A percentile compares a stretch with the other conserved stretches of the same genome.
Evolutionary conservation across 345 rosid genomes (phyloP).

Genomic region (Zanthoxylum bungeanum): DNA sequence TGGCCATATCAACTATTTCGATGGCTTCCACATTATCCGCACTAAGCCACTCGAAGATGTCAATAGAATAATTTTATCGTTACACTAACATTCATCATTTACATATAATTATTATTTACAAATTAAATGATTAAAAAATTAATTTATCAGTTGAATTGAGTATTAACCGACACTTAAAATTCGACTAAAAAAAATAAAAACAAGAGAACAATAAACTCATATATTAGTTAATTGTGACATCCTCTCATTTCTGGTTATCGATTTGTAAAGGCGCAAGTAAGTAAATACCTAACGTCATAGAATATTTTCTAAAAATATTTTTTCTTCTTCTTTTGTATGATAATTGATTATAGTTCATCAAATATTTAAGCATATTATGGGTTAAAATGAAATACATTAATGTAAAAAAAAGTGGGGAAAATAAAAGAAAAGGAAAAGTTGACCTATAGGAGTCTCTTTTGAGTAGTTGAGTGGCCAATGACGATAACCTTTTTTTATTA

Average conservation of each 20-base stretch:
- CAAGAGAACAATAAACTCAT: background rate
- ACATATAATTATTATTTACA: no score
- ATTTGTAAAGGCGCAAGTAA: background rate
- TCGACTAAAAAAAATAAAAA: no score
- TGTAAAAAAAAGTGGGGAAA: background rate
- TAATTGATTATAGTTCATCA: background rate
- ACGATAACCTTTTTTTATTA: background rate
- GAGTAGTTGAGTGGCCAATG: slow-evolving; percentile 18
- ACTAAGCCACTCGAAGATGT: no score
- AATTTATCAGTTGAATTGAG: no score
- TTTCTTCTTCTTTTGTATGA: no score
- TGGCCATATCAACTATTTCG: background rate
- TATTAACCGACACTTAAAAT: no score
- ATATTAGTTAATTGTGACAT: background rate
- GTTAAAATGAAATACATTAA: background rate
- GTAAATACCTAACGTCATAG: background rate
- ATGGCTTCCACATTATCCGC: no score
- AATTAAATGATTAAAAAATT: no score
- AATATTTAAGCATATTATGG: background rate
- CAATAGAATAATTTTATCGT: no score
- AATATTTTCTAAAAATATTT: background rate
- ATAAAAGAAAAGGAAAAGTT: background rate
- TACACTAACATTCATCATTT: no score
- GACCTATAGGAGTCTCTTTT: background rate
- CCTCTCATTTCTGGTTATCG: background rate